These are phyloP conservation scores for Brassica incana DNA, from an alignment of 345 rosid genomes.

Conservation along the genomic window DNA sequence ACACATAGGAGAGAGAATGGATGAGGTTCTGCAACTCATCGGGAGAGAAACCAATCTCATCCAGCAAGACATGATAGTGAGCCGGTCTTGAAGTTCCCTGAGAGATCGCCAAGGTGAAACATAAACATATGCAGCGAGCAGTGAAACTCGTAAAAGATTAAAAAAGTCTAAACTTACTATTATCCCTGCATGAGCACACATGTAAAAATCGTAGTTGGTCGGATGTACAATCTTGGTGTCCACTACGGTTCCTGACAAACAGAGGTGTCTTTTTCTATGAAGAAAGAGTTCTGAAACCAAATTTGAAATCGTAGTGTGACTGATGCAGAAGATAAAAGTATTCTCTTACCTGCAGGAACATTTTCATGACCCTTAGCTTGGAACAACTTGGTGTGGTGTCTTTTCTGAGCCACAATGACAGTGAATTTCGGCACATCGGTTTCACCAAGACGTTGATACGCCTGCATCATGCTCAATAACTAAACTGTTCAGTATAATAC, in stretches of 20 bases:
- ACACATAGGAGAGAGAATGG: constrained; percentile 55
- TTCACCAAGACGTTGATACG: constrained; percentile 74
- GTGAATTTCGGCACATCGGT: constrained; percentile 71
- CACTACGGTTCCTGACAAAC: constrained; percentile 71
- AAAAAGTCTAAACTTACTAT: constrained; percentile 50
- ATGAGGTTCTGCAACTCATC: background rate
- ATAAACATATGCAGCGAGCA: background rate
- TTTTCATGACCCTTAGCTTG: constrained; percentile 58
- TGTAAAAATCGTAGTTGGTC: background rate
- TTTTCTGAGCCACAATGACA: constrained; percentile 83
- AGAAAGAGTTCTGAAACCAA: background rate
- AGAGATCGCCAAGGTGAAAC: background rate
- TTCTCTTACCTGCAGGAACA: constrained; percentile 76
- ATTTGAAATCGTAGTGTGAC: background rate
- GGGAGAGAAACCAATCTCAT: background rate
- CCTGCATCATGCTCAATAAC: constrained; percentile 43
- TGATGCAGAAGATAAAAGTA: background rate
- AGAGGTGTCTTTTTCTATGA: background rate
- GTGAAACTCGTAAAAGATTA: background rate
- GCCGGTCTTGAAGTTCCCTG: background rate
- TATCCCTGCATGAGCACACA: background rate
- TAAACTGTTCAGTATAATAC: constrained; percentile 5
- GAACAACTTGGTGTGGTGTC: constrained; percentile 85
- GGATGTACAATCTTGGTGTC: constrained; percentile 45
- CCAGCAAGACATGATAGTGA: background rate